Evolutionary conservation across 352 stramenopile species (phyloP).

Genomic region (Pythium scleroteichum): DNA sequence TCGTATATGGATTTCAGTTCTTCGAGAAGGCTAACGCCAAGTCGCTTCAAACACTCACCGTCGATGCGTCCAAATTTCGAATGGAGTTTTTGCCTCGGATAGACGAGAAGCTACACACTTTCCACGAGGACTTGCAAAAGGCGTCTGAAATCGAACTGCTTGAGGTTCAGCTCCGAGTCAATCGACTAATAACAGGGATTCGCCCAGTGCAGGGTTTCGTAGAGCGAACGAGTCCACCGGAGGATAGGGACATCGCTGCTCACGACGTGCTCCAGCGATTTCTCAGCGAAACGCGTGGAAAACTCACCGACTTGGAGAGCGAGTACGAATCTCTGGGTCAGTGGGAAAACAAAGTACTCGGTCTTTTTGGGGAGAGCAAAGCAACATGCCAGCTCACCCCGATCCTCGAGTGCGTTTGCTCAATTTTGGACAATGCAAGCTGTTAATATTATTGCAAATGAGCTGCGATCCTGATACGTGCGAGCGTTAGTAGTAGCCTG

Average conservation of each 20-base stretch:
- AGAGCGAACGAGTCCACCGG: conserved; percentile 29
- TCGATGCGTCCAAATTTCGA: conserved; percentile 35
- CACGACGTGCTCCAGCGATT: conserved; percentile 57
- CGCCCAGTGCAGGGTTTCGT: conserved; percentile 51
- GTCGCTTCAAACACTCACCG: conserved; percentile 40
- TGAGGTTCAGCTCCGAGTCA: conserved; percentile 67
- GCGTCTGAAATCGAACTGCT: conserved; percentile 53
- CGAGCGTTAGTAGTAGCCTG: conserved; percentile 27
- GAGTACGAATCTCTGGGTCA: conserved; percentile 66
- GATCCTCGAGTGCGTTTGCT: conserved; percentile 45
- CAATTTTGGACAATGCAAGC: conserved; percentile 24
- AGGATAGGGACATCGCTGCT: conserved; percentile 40
- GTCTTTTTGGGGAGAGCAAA: conserved; percentile 68
- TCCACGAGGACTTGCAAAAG: conserved; percentile 55
- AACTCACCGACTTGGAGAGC: conserved; percentile 47
- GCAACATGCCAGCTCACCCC: conserved; percentile 58
- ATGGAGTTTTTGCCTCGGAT: conserved; percentile 35
- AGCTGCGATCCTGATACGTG: background rate
- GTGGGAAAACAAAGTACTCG: conserved; percentile 63
- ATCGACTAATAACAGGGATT: conserved; percentile 49
- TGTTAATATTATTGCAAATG: conserved; percentile 18
- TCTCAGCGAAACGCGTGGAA: conserved; percentile 36
- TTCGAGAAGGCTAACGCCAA: conserved; percentile 39
- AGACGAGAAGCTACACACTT: conserved; percentile 61
- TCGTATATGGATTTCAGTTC: conserved; percentile 33